These are phyloP conservation scores for Musa acuminata DNA, from an alignment of 176 grass and related monocot species.

Conservation along the genomic window DNA sequence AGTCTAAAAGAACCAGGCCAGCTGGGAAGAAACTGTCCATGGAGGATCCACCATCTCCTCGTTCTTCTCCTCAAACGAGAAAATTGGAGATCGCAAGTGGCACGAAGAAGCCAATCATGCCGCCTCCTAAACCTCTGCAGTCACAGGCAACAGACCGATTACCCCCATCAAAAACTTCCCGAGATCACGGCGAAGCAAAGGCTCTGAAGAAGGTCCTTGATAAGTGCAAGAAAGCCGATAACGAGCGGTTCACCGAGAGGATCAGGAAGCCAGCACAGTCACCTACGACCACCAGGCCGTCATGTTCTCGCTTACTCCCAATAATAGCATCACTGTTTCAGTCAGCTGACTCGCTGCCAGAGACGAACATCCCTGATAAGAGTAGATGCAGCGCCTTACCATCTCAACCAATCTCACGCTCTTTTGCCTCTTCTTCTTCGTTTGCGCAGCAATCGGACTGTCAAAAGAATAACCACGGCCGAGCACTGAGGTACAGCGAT, in stretches of 20 bases:
- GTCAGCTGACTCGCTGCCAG: neutral
- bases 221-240: neutral
- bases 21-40: constrained; percentile 6
- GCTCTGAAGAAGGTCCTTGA: constrained; percentile 23
- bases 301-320: constrained; percentile 10
- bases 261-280: constrained; percentile 34
- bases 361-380: neutral
- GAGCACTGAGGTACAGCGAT: constrained; percentile 20
- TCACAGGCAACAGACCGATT: too few species aligned
- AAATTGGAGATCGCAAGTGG: neutral
- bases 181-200: constrained; percentile 3
- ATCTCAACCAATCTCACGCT: neutral
- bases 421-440: too few species aligned
- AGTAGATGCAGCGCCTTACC: neutral
- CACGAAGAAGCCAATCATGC: neutral
- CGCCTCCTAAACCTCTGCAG: neutral
- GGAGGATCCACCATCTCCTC: neutral
- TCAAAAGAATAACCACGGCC: neutral
- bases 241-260: constrained; percentile 1
- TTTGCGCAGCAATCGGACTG: too few species aligned
- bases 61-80: neutral
- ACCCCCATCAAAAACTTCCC: too few species aligned
- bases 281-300: too few species aligned
- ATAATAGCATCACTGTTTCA: constrained; percentile 7
- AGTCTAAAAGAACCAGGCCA: constrained; percentile 13